Conservation (phyloP, 441 rosid species). For the Rhodomyrtus psidioides region DNA sequence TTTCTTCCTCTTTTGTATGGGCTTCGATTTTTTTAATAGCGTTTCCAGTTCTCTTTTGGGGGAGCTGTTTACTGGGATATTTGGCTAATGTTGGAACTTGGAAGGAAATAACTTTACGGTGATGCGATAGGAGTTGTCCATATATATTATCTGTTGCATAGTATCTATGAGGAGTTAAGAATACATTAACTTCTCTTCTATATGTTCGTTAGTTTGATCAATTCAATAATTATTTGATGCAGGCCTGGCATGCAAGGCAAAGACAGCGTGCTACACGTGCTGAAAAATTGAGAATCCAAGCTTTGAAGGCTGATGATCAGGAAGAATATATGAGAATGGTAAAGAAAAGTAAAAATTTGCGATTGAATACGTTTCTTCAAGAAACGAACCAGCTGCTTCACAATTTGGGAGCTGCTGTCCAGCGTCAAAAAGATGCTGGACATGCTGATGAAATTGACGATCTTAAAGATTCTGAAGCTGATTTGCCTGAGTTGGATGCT, state of each 20-base stretch:
- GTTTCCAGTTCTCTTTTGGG: background rate
- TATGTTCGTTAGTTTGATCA: background rate
- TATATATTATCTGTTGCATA: background rate
- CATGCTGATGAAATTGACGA: slow-evolving; percentile 60
- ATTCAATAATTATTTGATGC: slow-evolving; percentile 10
- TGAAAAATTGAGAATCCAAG: slow-evolving; percentile 94
- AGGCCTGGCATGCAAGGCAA: slow-evolving; percentile 99
- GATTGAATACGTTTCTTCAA: slow-evolving; percentile 84
- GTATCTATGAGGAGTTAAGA: background rate
- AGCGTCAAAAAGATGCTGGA: slow-evolving; percentile 91
- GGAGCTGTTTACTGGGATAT: background rate
- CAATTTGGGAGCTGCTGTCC: slow-evolving; percentile 98
- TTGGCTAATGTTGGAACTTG: background rate
- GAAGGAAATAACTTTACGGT: background rate
- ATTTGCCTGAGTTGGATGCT: slow-evolving; percentile 65
- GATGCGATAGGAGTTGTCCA: background rate
- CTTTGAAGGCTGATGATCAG: slow-evolving; percentile 95
- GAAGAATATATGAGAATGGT: slow-evolving; percentile 97
- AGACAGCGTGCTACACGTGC: slow-evolving; percentile 98
- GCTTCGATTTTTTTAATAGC: background rate
- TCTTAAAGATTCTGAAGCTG: slow-evolving; percentile 62
- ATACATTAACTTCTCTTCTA: background rate
- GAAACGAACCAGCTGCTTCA: slow-evolving; percentile 96
- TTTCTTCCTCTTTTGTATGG: background rate
- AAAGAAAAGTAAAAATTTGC: slow-evolving; percentile 97